Base-by-base conservation (phyloP, 2,329 filamentous ascomycete genomes). In the Fusarium nygamai region DNA sequence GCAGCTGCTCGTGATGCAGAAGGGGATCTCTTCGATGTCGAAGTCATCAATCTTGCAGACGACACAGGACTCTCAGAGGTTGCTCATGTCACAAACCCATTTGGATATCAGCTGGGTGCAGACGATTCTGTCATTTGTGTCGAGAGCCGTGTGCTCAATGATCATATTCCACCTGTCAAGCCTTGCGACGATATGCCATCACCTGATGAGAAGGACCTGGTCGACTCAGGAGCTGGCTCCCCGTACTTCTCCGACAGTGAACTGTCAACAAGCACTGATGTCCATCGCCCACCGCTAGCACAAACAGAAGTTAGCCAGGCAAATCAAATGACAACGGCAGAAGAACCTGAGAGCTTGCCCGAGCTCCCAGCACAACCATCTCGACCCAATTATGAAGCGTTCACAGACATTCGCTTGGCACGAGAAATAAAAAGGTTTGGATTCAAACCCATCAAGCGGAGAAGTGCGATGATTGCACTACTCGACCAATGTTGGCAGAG, bases 401-500 rank as follows among this genome's bases (percentile, higher is more conserved):
- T 89, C 67, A 91, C 91, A 7, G 91, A 92, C 69, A 82, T 86
- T 14, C 89, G 93, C 66, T 83, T 95, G 22, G 84, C 89, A 6
- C 89, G 86, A 64, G 87, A 92, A 76, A 83, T 95, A 50, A 83
- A 87, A 10, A 85, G 86, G 0, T 94, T 91, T 77, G 92, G 92
- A 0, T 95, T 95, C 82, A 95, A 95, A 78, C 85, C 91, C 3
- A 84, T 95, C 36, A 93, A 91, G 79, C 89, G 85, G 63, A 87
- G 93, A 24, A 86, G 88, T 56, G 89, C 90, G 14, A 94, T 94
- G 91, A 91, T 95, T 69, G 85, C 89, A 4, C 81, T 94, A 17
- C 83, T 95, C 19, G 85, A 93, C 59, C 88, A 91, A 77, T 95
- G 93, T 80, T 95, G 93, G 92, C 83, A 88, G 73, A 90, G 89